Percentiles rank a stretch among this genome's conserved stretches.
Evolutionary conservation across 257 asterid species (phyloP).

Genomic region (Solanum neorickii): DNA sequence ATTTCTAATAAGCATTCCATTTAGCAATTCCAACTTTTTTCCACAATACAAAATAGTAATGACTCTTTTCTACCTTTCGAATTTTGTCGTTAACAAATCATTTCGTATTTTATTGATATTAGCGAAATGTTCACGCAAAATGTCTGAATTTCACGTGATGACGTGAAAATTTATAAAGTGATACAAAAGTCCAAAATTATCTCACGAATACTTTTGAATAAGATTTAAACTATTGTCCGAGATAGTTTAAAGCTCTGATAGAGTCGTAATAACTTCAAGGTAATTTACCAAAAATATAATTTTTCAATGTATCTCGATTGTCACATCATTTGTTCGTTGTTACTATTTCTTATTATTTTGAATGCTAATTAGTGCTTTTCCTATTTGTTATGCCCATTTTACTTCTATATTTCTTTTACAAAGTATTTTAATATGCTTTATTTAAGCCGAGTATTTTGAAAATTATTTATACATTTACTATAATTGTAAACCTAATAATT

Average conservation of each 20-base stretch:
- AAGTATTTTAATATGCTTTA: rapidly evolving
- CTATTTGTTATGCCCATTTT: neutral
- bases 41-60: neutral
- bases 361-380: neutral
- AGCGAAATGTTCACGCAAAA: neutral
- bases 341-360: neutral
- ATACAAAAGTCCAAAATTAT: neutral
- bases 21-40: neutral
- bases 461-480: neutral
- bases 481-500: neutral
- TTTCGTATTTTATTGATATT: neutral
- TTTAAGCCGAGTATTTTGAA: rapidly evolving
- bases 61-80: neutral
- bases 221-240: neutral
- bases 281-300: neutral
- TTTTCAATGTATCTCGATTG: neutral
- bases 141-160: neutral
- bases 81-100: neutral
- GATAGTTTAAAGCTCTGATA: neutral
- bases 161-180: neutral
- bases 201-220: neutral
- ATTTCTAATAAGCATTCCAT: neutral
- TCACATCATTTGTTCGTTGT: neutral
- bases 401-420: neutral
- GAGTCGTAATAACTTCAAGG: neutral